Evolutionary conservation across 2,329 filamentous ascomycete species (phyloP), one percentile per base, ranked within the genome.

Genomic region (Macroventuria anomochaeta): DNA sequence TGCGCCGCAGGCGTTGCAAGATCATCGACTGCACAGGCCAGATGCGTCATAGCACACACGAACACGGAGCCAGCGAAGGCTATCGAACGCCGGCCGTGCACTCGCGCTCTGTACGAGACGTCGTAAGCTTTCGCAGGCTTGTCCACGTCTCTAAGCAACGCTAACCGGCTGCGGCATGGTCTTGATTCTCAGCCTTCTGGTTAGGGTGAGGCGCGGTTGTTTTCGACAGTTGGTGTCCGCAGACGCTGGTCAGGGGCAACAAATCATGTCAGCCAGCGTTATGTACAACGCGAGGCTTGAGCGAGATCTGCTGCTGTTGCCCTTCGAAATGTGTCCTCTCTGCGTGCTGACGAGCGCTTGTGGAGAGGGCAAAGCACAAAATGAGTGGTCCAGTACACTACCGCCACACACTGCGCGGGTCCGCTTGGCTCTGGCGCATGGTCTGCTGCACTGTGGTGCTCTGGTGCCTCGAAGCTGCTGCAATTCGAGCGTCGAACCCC

Each of bases 71-170:
- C 61, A 65, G 64, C 66, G 62, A 67, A 63, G 59, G 63, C 68
- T 65, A 70, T 71, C 67, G 68, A 72, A 71, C 69, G 62, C 65
- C 64, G 66, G 43, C 69, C 69, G 69, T 68, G 67, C 69, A 49
- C 62, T 55, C 53, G 53, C 58, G 38, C 59, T 46, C 47, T 54
- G 54, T 61, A 64, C 61, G 60, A 67, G 66, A 66, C 62, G 68
- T 71, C 67, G 70, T 71, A 63, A 72, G 69, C 68, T 58, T 62
- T 62, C 49, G 53, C 55, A 55, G 55, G 55, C 57, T 65, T 54
- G 44, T 44, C 51, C 39, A 54, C 44, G 51, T 54, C 44, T 42
- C 51, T 34, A 28, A 38, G 38, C 44, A 34, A 37, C 42, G 51
- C 62, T 65, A 65, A 49, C 55, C 58, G 47, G 26, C 46, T 58